These are phyloP conservation scores for Aspergillus terreus DNA, from an alignment of 2,329 filamentous ascomycete genomes.

Conservation along the genomic window DNA sequence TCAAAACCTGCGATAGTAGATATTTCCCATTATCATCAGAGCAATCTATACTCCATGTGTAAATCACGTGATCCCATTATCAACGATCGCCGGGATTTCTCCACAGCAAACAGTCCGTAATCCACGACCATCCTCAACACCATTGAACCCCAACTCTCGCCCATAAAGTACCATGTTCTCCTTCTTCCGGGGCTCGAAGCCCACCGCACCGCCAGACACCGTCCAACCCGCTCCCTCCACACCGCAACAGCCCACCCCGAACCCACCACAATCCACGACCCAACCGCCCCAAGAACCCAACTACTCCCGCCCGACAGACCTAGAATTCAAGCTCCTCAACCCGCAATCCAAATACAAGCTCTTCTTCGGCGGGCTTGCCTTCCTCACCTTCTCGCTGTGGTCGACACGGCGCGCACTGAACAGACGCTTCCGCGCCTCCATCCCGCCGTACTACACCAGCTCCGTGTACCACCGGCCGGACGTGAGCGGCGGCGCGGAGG, in stretches of 20 bases:
- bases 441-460: constrained; percentile 67
- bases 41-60: no score
- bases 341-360: constrained; percentile 40
- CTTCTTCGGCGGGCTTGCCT: constrained; percentile 70
- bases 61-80: constrained; percentile 5
- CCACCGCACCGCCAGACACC: background rate
- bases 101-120: background rate
- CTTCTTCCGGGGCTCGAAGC: background rate
- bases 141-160: background rate
- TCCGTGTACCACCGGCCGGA: constrained; percentile 40
- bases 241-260: background rate
- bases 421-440: constrained; percentile 57
- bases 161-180: background rate
- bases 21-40: no score
- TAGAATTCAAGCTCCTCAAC: background rate
- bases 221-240: background rate
- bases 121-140: background rate
- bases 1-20: no score
- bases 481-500: constrained; percentile 66
- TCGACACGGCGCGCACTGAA: constrained; percentile 68
- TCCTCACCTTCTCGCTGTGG: constrained; percentile 67
- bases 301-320: background rate
- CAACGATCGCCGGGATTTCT: constrained; percentile 1
- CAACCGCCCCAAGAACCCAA: background rate
- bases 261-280: background rate